Conservation (phyloP, 2,329 filamentous ascomycete species). For the Cladophialophora yegresii region DNA sequence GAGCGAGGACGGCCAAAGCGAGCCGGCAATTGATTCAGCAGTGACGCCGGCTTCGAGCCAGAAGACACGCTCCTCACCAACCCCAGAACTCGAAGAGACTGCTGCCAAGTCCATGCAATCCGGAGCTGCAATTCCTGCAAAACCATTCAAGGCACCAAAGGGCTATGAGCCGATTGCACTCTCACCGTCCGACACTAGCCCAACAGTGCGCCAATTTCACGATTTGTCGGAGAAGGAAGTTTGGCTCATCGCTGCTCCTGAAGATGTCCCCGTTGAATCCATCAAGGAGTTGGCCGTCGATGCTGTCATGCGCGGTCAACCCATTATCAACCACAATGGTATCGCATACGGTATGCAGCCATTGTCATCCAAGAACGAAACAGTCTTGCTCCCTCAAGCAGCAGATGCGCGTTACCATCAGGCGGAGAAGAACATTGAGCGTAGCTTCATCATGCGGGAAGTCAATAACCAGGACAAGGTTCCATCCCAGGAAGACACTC, state of each 20-base stretch:
- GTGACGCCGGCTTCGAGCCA: slow-evolving; percentile 20
- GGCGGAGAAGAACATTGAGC: slow-evolving; percentile 24
- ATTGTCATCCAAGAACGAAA: slow-evolving; percentile 37
- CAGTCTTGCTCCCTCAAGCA: slow-evolving; percentile 41
- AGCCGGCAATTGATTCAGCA: slow-evolving; percentile 15
- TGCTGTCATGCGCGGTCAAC: slow-evolving; percentile 45
- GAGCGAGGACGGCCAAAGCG: not conserved
- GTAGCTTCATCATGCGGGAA: slow-evolving; percentile 35
- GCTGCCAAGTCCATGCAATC: slow-evolving; percentile 8
- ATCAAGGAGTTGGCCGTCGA: slow-evolving; percentile 50
- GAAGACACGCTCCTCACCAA: slow-evolving; percentile 19
- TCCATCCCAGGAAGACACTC: slow-evolving; percentile 8
- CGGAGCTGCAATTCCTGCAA: slow-evolving; percentile 36
- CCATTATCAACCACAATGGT: slow-evolving; percentile 48
- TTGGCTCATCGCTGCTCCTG: slow-evolving; percentile 52
- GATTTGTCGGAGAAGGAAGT: slow-evolving; percentile 48
- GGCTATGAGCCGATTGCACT: slow-evolving; percentile 44
- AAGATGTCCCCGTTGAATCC: slow-evolving; percentile 47
- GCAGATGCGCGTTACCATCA: slow-evolving; percentile 36
- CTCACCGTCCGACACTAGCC: slow-evolving; percentile 25
- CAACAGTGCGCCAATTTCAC: slow-evolving; percentile 22
- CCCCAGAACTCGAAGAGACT: slow-evolving; percentile 2
- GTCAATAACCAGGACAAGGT: slow-evolving; percentile 11
- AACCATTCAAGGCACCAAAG: slow-evolving; percentile 47
- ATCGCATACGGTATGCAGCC: slow-evolving; percentile 38